These are phyloP conservation scores for Alternaria gansuensis DNA, from an alignment of 2,329 filamentous ascomycete species.

Conservation along the genomic window DNA sequence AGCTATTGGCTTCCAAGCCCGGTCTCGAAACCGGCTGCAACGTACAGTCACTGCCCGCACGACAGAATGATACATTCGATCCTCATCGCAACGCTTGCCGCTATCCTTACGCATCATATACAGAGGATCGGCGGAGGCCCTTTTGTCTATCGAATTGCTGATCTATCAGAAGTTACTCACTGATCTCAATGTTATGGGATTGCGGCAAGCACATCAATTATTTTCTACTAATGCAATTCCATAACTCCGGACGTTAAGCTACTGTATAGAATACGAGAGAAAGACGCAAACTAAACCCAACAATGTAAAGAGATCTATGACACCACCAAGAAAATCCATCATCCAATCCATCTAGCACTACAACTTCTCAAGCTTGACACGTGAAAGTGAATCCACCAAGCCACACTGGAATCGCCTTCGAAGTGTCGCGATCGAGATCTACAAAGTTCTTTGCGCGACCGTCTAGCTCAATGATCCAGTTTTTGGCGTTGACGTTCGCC, in stretches of 20 bases:
- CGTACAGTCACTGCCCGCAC: slow-evolving; percentile 5
- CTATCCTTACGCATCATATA: slow-evolving; percentile 32
- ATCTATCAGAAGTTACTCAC: slow-evolving; percentile 23
- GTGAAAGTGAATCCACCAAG: neutral
- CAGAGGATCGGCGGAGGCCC: slow-evolving; percentile 20
- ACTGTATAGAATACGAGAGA: neutral
- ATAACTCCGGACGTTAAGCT: neutral
- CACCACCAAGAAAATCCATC: too few species aligned
- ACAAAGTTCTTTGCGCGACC: neutral
- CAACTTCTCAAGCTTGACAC: too few species aligned
- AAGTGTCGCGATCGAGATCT: neutral
- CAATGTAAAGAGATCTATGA: neutral
- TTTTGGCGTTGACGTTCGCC: neutral
- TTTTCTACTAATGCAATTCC: neutral
- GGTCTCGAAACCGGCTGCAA: neutral
- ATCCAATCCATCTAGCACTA: too few species aligned
- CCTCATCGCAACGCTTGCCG: slow-evolving; percentile 34
- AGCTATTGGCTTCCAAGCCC: neutral
- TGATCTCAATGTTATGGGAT: slow-evolving; percentile 21
- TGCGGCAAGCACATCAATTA: neutral
- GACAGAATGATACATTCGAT: slow-evolving; percentile 21
- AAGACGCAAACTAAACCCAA: neutral
- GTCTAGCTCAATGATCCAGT: neutral
- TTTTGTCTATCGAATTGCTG: slow-evolving; percentile 17
- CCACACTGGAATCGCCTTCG: neutral